Conservation (phyloP, 225 moss, liverwort and hornwort species). For the Polytrichum commune region DNA sequence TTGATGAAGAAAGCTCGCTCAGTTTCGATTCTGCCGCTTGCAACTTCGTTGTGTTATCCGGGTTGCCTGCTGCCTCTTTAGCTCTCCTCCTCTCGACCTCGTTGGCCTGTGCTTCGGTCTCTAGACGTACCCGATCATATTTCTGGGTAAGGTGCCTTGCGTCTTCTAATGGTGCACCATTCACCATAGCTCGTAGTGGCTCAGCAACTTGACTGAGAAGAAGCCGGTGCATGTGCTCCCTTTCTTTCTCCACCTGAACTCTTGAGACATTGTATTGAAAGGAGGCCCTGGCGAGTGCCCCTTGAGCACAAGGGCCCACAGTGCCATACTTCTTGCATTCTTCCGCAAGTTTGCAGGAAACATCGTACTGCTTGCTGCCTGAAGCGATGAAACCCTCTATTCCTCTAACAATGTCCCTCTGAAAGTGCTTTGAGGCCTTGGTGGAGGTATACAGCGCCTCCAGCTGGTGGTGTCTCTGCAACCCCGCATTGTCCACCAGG, state of each 20-base stretch:
- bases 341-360: conserved; percentile 74
- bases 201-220: conserved; percentile 81
- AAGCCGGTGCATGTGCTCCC: conserved; percentile 68
- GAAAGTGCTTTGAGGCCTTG: conserved; percentile 81
- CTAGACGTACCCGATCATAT: conserved; percentile 87
- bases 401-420: conserved; percentile 83
- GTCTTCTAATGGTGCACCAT: conserved; percentile 84
- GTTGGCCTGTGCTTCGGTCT: conserved; percentile 76
- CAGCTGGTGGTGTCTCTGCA: conserved; percentile 86
- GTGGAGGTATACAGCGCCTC: conserved; percentile 84
- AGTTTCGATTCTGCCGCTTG: conserved; percentile 81
- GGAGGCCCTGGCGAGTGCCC: conserved; percentile 79
- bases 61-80: conserved; percentile 69
- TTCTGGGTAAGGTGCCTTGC: conserved; percentile 85
- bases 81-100: conserved; percentile 56
- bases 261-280: conserved; percentile 67
- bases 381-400: conserved; percentile 71
- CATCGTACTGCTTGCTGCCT: conserved; percentile 77
- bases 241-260: conserved; percentile 66
- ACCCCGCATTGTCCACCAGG: conserved; percentile 75
- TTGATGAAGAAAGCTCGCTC: conserved; percentile 78
- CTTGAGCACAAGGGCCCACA: conserved; percentile 70
- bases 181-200: conserved; percentile 84
- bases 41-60: conserved; percentile 66
- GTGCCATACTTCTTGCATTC: conserved; percentile 86